These are phyloP conservation scores for Vigna nakashimae DNA, from an alignment of 306 rosid species.

Conservation along the genomic window DNA sequence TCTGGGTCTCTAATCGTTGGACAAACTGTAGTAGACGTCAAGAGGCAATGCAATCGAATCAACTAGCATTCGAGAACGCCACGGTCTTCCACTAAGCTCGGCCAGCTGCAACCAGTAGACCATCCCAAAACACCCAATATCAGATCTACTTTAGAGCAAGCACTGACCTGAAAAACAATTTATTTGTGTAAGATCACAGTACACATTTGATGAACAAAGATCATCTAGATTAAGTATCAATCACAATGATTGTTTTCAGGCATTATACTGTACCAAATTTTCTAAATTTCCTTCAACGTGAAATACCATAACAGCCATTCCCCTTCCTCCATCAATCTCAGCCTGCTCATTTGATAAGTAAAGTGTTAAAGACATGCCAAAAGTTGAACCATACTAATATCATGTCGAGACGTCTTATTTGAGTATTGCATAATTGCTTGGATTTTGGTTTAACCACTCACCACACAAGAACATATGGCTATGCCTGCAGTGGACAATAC, in stretches of 20 bases:
- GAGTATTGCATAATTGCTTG: slow-evolving; percentile 29
- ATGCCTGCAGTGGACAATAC: slow-evolving; percentile 84
- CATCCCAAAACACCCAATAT: slow-evolving; percentile 90
- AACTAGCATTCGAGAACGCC: slow-evolving; percentile 65
- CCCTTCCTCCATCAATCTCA: slow-evolving; percentile 94
- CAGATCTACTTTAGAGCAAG: slow-evolving; percentile 72
- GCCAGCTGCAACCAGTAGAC: slow-evolving; percentile 99
- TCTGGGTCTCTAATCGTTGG: slow-evolving; percentile 48
- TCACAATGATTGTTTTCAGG: slow-evolving; percentile 12
- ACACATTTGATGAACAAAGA: slow-evolving; percentile 2
- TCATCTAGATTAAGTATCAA: slow-evolving; percentile 34
- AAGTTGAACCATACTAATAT: slow-evolving; percentile 24
- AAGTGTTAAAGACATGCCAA: slow-evolving; percentile 36
- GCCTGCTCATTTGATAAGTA: slow-evolving; percentile 73
- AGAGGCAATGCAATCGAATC: slow-evolving; percentile 35
- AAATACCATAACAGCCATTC: slow-evolving; percentile 90
- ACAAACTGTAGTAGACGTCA: slow-evolving; percentile 21
- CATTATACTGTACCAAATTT: slow-evolving; percentile 68
- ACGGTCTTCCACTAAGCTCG: slow-evolving; percentile 63
- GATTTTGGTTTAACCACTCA: slow-evolving; percentile 62
- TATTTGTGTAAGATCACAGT: slow-evolving; percentile 43
- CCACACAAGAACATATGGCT: slow-evolving; percentile 90
- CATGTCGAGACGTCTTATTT: slow-evolving; percentile 34
- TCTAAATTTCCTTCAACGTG: slow-evolving; percentile 81
- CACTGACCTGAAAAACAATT: slow-evolving; percentile 60